Conservation (phyloP, 352 stramenopile species). For the Phytophthora agathidicida region DNA sequence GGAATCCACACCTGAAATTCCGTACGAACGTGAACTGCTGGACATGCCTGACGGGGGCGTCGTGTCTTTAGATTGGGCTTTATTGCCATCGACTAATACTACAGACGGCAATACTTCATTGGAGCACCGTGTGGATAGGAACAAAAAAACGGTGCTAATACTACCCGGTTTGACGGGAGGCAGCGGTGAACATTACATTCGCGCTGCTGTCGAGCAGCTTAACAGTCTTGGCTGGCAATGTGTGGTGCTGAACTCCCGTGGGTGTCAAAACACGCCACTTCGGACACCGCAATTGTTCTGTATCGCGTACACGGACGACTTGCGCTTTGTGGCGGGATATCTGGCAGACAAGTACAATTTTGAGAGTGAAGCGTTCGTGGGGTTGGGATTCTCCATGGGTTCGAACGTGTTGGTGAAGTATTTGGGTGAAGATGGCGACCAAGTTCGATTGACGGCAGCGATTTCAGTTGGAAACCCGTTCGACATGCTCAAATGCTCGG, state of each 20-base stretch:
- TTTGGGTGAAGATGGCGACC: constrained; percentile 57
- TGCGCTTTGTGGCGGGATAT: constrained; percentile 49
- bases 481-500: constrained; percentile 54
- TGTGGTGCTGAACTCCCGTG: constrained; percentile 70
- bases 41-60: constrained; percentile 69
- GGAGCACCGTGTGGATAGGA: constrained; percentile 31
- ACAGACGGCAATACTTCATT: constrained; percentile 22
- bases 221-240: constrained; percentile 57
- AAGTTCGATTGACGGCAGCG: constrained; percentile 42
- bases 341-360: constrained; percentile 53
- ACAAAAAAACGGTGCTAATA: constrained; percentile 49
- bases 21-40: constrained; percentile 65
- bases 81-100: constrained; percentile 21
- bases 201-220: constrained; percentile 44
- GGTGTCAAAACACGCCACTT: constrained; percentile 60
- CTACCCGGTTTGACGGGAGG: constrained; percentile 66
- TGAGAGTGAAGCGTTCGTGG: constrained; percentile 42
- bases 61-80: constrained; percentile 72
- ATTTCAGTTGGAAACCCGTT: constrained; percentile 79
- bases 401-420: constrained; percentile 83
- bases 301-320: constrained; percentile 69
- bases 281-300: constrained; percentile 62
- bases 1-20: constrained; percentile 33
- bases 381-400: constrained; percentile 73
- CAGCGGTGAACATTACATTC: constrained; percentile 74